A percentile compares a stretch with the other conserved stretches of the same genome.
phyloP scores from a whole-genome alignment of 2,329 filamentous ascomycete species.

The Aureobasidium subglaciale region DNA sequence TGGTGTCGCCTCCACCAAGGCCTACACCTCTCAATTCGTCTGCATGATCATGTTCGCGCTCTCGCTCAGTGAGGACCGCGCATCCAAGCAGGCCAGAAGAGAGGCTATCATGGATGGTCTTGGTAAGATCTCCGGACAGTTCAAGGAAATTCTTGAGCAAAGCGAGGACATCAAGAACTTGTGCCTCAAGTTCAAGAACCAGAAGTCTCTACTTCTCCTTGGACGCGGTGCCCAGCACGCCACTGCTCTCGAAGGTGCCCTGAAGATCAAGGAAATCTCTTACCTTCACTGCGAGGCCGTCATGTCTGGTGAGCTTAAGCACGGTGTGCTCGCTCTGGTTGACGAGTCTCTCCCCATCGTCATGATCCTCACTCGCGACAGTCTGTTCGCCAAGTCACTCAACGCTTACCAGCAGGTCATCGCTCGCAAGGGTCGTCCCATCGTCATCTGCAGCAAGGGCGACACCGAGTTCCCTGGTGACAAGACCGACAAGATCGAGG shows the following conservation, averaged over 20 bases:
- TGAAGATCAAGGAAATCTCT: conserved; percentile 99
- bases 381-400: conserved; percentile 96
- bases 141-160: conserved; percentile 83
- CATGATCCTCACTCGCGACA: conserved; percentile 96
- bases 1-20: conserved; percentile 97
- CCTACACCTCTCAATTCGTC: conserved; percentile 98
- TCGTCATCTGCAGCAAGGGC: conserved; percentile 91
- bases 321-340: conserved; percentile 92
- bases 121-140: conserved; percentile 78
- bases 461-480: conserved; percentile 84
- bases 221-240: conserved; percentile 95
- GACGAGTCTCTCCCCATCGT: conserved; percentile 99
- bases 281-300: conserved; percentile 99
- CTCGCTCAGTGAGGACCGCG: conserved; percentile 90
- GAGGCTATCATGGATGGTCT: conserved; percentile 96
- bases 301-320: conserved; percentile 99
- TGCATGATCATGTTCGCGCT: conserved; percentile 99
- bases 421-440: conserved; percentile 89
- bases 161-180: conserved; percentile 92
- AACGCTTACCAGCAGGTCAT: conserved; percentile 99
- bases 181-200: conserved; percentile 90
- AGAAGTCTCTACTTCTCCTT: conserved; percentile 89
- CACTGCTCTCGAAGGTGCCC: conserved; percentile 88
- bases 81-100: conserved; percentile 84
- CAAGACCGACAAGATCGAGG: conserved; percentile 94